Percentiles rank a stretch among this genome's conserved stretches.
phyloP scores from a whole-genome alignment of 495 filamentous ascomycete genomes.

The Pyrenula aspistea region DNA sequence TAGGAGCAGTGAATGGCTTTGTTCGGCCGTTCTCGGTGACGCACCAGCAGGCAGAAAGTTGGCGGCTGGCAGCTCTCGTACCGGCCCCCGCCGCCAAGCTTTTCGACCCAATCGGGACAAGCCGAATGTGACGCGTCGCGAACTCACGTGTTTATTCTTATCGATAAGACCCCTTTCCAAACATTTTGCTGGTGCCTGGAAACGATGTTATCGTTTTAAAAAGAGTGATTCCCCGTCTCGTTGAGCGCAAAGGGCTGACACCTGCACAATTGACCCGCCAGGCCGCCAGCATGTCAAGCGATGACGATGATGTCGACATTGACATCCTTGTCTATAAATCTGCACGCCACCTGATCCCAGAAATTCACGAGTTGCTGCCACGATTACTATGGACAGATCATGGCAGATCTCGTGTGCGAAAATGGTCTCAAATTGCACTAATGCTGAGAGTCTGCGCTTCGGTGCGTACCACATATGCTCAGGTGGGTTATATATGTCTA shows the following conservation, averaged over 20 bases:
- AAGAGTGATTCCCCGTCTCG: too few relatives aligned
- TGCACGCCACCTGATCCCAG: neutral
- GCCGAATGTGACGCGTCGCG: neutral
- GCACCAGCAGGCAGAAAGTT: neutral
- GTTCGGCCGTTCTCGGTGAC: neutral
- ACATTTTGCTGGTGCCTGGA: too few relatives aligned
- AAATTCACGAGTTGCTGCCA: slow-evolving; percentile 7
- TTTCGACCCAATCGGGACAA: neutral
- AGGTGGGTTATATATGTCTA: too few relatives aligned
- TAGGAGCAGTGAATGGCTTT: neutral
- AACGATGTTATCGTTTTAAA: too few relatives aligned
- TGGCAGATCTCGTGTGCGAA: neutral
- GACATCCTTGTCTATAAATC: neutral
- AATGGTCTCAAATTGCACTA: too few relatives aligned
- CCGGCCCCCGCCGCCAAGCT: neutral
- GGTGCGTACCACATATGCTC: too few relatives aligned
- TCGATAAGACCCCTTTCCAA: neutral
- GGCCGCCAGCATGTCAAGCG: too few relatives aligned
- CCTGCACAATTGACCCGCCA: too few relatives aligned
- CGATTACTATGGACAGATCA: neutral
- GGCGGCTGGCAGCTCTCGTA: neutral
- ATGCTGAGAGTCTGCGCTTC: too few relatives aligned
- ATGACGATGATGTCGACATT: slow-evolving; percentile 15
- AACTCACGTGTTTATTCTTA: neutral
- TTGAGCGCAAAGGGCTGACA: too few relatives aligned